phyloP scores from a whole-genome alignment of 169 alveolate genomes.

The Plasmodium vinckei region DNA sequence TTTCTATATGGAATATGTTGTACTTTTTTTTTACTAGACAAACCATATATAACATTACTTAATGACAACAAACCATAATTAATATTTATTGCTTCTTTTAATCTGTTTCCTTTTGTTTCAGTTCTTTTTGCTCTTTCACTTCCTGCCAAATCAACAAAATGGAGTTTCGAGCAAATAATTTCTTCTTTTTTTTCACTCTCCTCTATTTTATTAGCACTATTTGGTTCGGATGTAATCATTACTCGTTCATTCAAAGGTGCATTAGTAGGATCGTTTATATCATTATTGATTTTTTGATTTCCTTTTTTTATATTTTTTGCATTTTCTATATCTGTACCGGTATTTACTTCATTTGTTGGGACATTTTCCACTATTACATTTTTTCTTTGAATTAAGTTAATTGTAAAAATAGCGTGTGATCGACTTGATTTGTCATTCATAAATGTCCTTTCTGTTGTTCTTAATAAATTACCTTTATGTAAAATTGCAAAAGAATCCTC shows the following conservation, averaged over 20 bases:
- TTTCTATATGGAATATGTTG: slow-evolving; percentile 91
- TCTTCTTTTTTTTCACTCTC: slow-evolving; percentile 1
- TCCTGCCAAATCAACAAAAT: slow-evolving; percentile 89
- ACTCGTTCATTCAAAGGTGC: not conserved
- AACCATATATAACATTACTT: slow-evolving; percentile 72
- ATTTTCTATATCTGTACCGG: slow-evolving; percentile 1
- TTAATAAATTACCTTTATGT: slow-evolving; percentile 47
- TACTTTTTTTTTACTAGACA: slow-evolving; percentile 61
- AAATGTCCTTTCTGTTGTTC: slow-evolving; percentile 79
- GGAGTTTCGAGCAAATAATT: slow-evolving; percentile 64
- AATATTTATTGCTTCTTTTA: slow-evolving; percentile 86
- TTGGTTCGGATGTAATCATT: not conserved
- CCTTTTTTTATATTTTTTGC: not conserved
- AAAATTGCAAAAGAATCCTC: slow-evolving; percentile 30
- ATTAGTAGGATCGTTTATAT: not conserved
- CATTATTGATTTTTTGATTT: not conserved
- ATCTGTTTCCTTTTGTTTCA: slow-evolving; percentile 84
- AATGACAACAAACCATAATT: slow-evolving; percentile 78
- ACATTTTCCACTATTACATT: not conserved
- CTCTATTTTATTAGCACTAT: not conserved
- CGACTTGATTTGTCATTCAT: slow-evolving; percentile 91
- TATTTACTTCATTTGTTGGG: slow-evolving; percentile 14
- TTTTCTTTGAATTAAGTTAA: slow-evolving; percentile 84
- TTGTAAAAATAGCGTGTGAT: slow-evolving; percentile 95
- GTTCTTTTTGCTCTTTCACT: slow-evolving; percentile 89